Percentiles rank a stretch among this genome's conserved stretches.
Evolutionary conservation across 306 rosid genomes (phyloP).

Genomic region (Cicer pinnatifidum): DNA sequence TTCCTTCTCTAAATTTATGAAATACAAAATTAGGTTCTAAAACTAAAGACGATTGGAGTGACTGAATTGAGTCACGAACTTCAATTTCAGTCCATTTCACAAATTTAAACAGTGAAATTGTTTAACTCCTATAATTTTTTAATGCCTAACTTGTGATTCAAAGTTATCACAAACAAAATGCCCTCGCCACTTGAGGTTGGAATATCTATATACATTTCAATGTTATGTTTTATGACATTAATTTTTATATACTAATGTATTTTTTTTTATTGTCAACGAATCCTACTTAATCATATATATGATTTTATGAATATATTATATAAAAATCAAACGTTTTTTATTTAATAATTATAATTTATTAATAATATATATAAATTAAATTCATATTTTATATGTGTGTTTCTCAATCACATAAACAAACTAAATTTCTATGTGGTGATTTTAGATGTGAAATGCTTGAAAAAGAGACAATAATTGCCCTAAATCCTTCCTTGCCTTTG

Average conservation of each 20-base stretch:
- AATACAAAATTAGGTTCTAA: neutral
- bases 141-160: slow-evolving; percentile 18
- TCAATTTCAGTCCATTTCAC: neutral
- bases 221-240: neutral
- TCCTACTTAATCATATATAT: too few species aligned
- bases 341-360: too few species aligned
- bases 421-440: slow-evolving; percentile 35
- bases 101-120: neutral
- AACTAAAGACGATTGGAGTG: neutral
- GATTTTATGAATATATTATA: too few species aligned
- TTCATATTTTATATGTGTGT: neutral
- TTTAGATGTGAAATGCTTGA: slow-evolving; percentile 25
- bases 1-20: neutral
- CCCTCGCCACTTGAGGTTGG: slow-evolving; percentile 44
- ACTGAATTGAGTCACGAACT: neutral
- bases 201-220: slow-evolving; percentile 16
- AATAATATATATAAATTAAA: too few species aligned
- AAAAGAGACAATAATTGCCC: neutral
- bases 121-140: neutral
- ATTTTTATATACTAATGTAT: too few species aligned
- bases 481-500: slow-evolving; percentile 19
- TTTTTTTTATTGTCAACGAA: too few species aligned
- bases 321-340: too few species aligned
- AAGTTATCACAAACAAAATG: slow-evolving; percentile 43
- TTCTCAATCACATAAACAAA: slow-evolving; percentile 19